phyloP scores from a whole-genome alignment of 495 filamentous ascomycete species.

The Trichocladium antarcticum region DNA sequence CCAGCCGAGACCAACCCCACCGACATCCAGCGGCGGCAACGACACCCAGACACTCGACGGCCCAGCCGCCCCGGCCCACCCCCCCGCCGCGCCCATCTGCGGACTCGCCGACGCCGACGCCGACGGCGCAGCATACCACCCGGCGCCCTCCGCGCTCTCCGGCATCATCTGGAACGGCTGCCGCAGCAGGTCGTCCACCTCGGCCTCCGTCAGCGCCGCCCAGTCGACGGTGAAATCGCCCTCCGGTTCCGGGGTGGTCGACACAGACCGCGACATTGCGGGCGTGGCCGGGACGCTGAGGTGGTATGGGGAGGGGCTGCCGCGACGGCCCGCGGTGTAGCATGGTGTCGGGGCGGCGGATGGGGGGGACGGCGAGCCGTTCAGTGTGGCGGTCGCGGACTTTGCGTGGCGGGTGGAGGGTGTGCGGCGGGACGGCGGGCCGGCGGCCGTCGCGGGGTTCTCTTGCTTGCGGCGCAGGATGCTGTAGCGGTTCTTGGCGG shows the following conservation, averaged over 20 bases:
- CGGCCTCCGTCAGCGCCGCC: neutral
- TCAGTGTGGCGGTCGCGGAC: neutral
- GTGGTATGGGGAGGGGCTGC: neutral
- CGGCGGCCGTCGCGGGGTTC: too few relatives aligned
- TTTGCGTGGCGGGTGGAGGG: neutral
- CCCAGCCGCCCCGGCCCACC: too few relatives aligned
- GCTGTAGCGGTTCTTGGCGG: conserved; percentile 31
- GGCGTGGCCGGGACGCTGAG: neutral
- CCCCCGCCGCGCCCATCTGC: too few relatives aligned
- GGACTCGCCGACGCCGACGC: neutral
- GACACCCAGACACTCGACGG: too few relatives aligned
- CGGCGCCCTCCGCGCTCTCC: neutral
- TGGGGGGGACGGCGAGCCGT: neutral
- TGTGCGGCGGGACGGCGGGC: neutral
- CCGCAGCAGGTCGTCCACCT: neutral
- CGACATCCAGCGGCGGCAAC: too few relatives aligned
- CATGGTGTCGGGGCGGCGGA: neutral
- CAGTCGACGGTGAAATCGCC: neutral
- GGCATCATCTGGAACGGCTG: neutral
- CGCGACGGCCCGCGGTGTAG: too few relatives aligned
- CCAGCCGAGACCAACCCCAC: too few relatives aligned
- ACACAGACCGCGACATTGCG: neutral
- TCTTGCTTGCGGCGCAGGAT: conserved; percentile 20
- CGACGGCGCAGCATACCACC: neutral
- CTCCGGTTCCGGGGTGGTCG: neutral